These are phyloP conservation scores for Penicillium paneum DNA, from an alignment of 2,329 filamentous ascomycete genomes.

Conservation along the genomic window DNA sequence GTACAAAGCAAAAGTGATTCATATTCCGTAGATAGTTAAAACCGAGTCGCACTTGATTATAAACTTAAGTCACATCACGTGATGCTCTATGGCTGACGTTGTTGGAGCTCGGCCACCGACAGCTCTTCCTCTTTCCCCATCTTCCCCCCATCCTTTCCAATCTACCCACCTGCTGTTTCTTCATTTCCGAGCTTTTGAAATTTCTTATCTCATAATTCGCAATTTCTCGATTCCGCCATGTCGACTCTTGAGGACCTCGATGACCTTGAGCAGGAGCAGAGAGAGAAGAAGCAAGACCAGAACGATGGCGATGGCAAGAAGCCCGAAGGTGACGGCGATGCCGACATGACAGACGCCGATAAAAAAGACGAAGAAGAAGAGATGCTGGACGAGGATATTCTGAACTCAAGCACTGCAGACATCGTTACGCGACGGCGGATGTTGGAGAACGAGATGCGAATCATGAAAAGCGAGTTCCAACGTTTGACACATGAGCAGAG, in stretches of 20 bases:
- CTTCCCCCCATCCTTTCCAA: conserved; percentile 11
- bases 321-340: conserved; percentile 65
- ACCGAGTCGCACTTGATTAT: conserved; percentile 3
- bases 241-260: conserved; percentile 90
- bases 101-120: conserved; percentile 32
- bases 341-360: conserved; percentile 85
- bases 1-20: not conserved
- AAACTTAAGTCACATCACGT: conserved; percentile 27
- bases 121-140: conserved; percentile 23
- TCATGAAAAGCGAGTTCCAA: conserved; percentile 97
- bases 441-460: conserved; percentile 94
- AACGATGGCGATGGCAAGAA: conserved; percentile 57
- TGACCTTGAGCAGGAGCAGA: conserved; percentile 76
- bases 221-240: conserved; percentile 51
- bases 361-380: conserved; percentile 69
- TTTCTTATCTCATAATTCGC: conserved; percentile 8
- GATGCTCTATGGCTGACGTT: conserved; percentile 34
- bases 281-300: conserved; percentile 66
- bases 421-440: conserved; percentile 86
- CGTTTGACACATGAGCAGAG: conserved; percentile 92
- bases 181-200: not conserved
- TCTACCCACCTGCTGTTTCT: conserved; percentile 3
- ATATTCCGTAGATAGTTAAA: not conserved
- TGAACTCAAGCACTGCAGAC: conserved; percentile 89
- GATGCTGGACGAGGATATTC: conserved; percentile 87